phyloP scores from a whole-genome alignment of 805 yeast species.

The Candida wancherniae region DNA sequence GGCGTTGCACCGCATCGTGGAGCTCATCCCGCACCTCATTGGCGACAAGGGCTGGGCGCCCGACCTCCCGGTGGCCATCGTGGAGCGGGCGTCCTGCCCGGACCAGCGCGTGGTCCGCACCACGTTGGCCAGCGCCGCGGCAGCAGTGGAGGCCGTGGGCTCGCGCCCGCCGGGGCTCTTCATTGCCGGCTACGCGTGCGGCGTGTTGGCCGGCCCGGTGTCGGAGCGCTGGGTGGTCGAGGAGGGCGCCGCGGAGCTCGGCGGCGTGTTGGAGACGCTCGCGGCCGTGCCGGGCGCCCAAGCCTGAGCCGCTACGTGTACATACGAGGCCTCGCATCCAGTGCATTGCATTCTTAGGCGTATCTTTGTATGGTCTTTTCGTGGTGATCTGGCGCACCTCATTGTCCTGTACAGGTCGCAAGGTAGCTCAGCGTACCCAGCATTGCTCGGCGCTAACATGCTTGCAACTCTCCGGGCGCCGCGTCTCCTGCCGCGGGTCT shows the following conservation, averaged over 20 bases:
- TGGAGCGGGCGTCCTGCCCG: slow-evolving; percentile 90
- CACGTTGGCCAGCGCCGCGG: slow-evolving; percentile 57
- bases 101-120: slow-evolving; percentile 87
- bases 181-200: slow-evolving; percentile 77
- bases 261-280: slow-evolving; percentile 13
- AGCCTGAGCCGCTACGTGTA: no score
- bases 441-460: no score
- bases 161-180: slow-evolving; percentile 91
- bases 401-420: no score
- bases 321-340: no score
- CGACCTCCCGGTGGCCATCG: slow-evolving; percentile 72
- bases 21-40: slow-evolving; percentile 45
- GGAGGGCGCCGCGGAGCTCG: slow-evolving; percentile 33
- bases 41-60: slow-evolving; percentile 58
- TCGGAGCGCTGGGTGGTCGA: slow-evolving; percentile 41
- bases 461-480: not conserved
- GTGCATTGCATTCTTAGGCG: no score
- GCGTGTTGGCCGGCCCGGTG: slow-evolving; percentile 33
- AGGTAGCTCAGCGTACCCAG: no score
- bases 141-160: slow-evolving; percentile 71
- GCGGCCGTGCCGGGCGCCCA: no score
- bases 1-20: slow-evolving; percentile 77
- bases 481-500: not conserved
- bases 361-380: no score
- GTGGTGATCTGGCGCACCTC: no score